phyloP scores from a whole-genome alignment of 805 yeast genomes.

The Metschnikowia reukaufii region DNA sequence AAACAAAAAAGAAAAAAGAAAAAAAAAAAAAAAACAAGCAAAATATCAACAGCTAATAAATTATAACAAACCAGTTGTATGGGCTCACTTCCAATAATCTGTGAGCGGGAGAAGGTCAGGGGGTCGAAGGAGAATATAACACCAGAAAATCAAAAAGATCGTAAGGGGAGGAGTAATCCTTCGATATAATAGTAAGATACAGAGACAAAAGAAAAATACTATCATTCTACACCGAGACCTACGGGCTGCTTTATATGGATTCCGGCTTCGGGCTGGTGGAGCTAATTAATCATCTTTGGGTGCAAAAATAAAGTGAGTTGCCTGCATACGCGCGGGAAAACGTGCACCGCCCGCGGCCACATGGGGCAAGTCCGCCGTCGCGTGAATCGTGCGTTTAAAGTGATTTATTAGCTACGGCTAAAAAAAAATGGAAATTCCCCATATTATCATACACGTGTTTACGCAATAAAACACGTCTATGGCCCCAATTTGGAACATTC shows the following conservation, averaged over 20 bases:
- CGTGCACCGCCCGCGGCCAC: slow-evolving; percentile 5
- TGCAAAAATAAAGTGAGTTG: slow-evolving; percentile 3
- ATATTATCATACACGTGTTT: not conserved
- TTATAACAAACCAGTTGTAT: too few species aligned
- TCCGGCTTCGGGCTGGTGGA: not conserved
- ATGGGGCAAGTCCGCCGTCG: not conserved
- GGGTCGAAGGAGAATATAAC: slow-evolving; percentile 2
- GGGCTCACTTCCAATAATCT: slow-evolving; percentile 1
- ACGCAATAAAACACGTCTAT: slow-evolving; percentile 4
- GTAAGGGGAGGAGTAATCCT: not conserved
- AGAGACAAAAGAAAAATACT: not conserved
- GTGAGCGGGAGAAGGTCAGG: slow-evolving; percentile 1
- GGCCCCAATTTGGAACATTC: too few species aligned
- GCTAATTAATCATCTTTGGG: not conserved
- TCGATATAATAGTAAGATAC: not conserved
- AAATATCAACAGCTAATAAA: too few species aligned
- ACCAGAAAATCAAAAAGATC: not conserved
- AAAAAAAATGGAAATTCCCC: too few species aligned
- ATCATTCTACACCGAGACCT: not conserved
- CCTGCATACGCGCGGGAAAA: slow-evolving; percentile 1
- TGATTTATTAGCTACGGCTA: too few species aligned
- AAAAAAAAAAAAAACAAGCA: too few species aligned
- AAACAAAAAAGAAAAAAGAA: not conserved
- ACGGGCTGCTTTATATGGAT: not conserved
- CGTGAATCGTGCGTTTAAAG: too few species aligned